Base-by-base conservation (phyloP, 2,329 filamentous ascomycete genomes). In the Acarospora socialis region DNA sequence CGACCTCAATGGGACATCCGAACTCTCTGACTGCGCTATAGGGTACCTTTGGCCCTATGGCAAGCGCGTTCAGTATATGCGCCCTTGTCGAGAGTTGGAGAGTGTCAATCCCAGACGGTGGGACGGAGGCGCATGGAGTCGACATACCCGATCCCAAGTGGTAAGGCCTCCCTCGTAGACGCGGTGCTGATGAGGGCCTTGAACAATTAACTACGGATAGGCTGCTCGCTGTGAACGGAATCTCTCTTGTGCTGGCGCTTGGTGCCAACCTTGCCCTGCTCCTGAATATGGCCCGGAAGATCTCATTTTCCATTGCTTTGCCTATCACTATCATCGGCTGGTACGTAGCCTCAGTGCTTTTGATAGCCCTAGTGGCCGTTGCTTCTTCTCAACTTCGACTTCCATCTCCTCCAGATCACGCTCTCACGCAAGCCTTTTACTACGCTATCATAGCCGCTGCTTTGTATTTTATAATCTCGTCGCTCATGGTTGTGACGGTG, bases 271-370 rank as follows among this genome's bases (percentile, higher is more conserved):
- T 64, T 9, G 55, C 63, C 3, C 50, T 75, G 5, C 56, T 73
- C 2, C 54, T 73, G 15, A 73, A 72, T 47, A 74, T 75, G 70
- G 65, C 68, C 2, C 58, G 61, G 15, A 57, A 67, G 8, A 44
- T 74, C 7, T 53, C 56, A 0, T 74, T 74, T 45, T 52, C 55
- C 4, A 53, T 71, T 16, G 68, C 69, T 1, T 70, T 73, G 43
- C 65, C 70, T 1, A 66, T 73, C 25, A 73, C 68, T 1, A 70
- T 74, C 20, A 43, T 63, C n/a, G 68, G 69, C n/a, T 74, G 68
- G 53, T 63, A 67, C 28, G 42, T 69, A 3, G 59, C 69, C 8
- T 67, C 66, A 0, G 38, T 65, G 4, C 54, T 74, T 2, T 55
- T 75, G 18, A 64, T 73, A 17, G 58, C 55, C 3, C 57, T 72